Percentiles rank a stretch among this genome's conserved stretches.
Conservation (phyloP, 2,329 filamentous ascomycete genomes). For the Thielaviopsis punctulata region DNA sequence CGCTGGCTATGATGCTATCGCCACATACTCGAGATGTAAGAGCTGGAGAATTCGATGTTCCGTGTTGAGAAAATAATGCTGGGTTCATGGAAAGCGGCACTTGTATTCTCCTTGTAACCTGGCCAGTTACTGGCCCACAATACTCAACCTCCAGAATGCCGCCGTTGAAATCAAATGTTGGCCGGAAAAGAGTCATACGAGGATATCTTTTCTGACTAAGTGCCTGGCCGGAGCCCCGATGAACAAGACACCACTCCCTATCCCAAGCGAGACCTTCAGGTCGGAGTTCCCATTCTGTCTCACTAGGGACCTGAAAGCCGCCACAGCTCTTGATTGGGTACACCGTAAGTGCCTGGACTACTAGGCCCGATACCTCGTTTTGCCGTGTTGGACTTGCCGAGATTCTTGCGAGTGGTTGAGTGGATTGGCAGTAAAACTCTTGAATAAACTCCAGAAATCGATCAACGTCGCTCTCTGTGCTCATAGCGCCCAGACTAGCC, state of each 20-base stretch:
- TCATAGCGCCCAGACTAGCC: conserved; percentile 81
- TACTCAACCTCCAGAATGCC: conserved; percentile 48
- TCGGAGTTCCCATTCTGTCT: conserved; percentile 55
- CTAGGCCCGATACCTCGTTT: background rate
- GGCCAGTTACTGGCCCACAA: conserved; percentile 18
- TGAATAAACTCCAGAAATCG: conserved; percentile 52
- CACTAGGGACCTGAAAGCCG: conserved; percentile 51
- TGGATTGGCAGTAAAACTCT: conserved; percentile 29
- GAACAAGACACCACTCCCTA: conserved; percentile 87
- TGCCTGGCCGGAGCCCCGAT: conserved; percentile 66
- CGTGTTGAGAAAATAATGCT: conserved; percentile 33
- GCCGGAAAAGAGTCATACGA: conserved; percentile 69
- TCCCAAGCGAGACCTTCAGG: conserved; percentile 84
- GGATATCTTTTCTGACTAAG: conserved; percentile 81
- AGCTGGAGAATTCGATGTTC: background rate
- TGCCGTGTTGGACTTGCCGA: background rate
- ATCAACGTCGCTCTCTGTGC: conserved; percentile 55
- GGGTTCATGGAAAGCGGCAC: conserved; percentile 55
- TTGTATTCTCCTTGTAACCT: conserved; percentile 23
- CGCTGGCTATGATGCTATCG: conserved; percentile 52
- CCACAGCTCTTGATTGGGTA: conserved; percentile 94
- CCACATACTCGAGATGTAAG: conserved; percentile 57
- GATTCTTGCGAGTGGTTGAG: background rate
- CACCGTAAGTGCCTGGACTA: conserved; percentile 49
- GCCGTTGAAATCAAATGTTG: conserved; percentile 50